Base-by-base conservation (phyloP, 2,329 filamentous ascomycete species). In the Fusarium sp. region DNA sequence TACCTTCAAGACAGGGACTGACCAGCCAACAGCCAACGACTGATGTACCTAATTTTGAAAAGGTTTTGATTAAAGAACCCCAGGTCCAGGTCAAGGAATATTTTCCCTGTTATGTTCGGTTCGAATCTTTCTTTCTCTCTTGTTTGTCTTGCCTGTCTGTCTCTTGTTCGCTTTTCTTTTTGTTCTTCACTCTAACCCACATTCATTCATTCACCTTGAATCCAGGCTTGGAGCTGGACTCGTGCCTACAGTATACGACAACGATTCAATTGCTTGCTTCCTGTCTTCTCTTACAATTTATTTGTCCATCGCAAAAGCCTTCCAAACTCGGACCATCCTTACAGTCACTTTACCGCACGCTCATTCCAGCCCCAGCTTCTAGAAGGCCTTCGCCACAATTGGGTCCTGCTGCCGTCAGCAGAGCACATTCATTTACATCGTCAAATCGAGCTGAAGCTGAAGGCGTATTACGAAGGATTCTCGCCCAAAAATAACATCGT, bases 401-500 rank as follows among this genome's bases (percentile, higher is more conserved):
- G 18, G 38, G 49, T 43, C 60, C 58, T 46, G 48, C 66, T 49
- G 33, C 49, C 48, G 61, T 70, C 70, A 73, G 67, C 67, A 73
- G 49, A 43, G 47, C 56, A 65, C 60, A 57, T 43, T 50, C 24
- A 49, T 54, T 44, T 48, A 42, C 42, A 56, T 63, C 35, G 21
- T 57, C 67, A 57, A 48, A 41, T 53, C 42, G 42, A 44, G 43
- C 58, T 52, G 59, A 47, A 54, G 48, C 58, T 58, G 63, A 49
- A 39, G 41, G 38, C 42, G 43, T 48, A 33, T 54, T 53, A 50
- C 57, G 50, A 42, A 64, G 55, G 58, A 55, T 48, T 56, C 42
- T 3, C 52, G 48, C 35, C 70, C 68, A 71, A 71, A 71, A 74
- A 71, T 69, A 73, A 72, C 54, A 46, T 56, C 35, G 23, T 13